Percentiles rank a stretch among this genome's conserved stretches.
These are phyloP conservation scores for Ceratobasidium sp. DNA, from an alignment of 1,284 basidiomycete species.

Conservation along the genomic window DNA sequence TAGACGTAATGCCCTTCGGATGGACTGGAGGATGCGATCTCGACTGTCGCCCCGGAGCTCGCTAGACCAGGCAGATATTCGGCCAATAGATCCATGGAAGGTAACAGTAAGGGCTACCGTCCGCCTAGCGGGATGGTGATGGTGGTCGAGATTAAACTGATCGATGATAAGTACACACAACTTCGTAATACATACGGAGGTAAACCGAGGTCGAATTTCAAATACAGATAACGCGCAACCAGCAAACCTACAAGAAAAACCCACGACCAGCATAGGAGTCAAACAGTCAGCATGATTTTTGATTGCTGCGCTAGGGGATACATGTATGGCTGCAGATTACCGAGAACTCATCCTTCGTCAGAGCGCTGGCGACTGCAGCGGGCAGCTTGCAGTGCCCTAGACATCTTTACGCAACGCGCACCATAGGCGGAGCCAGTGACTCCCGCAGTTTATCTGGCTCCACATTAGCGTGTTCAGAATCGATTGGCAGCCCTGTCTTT, in stretches of 20 bases:
- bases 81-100: conserved; percentile 7
- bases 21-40: conserved; percentile 1
- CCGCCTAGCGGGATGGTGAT: neutral
- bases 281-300: no score
- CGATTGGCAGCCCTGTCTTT: conserved; percentile 17
- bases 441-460: conserved; percentile 19
- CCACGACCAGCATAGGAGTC: no score
- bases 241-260: no score
- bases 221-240: neutral
- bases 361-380: neutral
- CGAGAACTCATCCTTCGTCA: neutral
- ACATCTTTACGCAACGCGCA: neutral
- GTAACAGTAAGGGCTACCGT: neutral
- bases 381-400: neutral
- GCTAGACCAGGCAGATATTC: conserved; percentile 11
- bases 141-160: neutral
- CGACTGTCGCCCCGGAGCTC: conserved; percentile 15
- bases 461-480: conserved; percentile 32
- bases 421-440: conserved; percentile 23
- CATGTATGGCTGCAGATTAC: neutral
- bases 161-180: conserved; percentile 11
- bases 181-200: neutral
- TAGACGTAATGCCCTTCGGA: conserved; percentile 17
- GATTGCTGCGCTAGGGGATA: no score
- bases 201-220: conserved; percentile 6